These are phyloP conservation scores for Diaporthe citriasiana DNA, from an alignment of 2,329 filamentous ascomycete genomes.

Conservation along the genomic window DNA sequence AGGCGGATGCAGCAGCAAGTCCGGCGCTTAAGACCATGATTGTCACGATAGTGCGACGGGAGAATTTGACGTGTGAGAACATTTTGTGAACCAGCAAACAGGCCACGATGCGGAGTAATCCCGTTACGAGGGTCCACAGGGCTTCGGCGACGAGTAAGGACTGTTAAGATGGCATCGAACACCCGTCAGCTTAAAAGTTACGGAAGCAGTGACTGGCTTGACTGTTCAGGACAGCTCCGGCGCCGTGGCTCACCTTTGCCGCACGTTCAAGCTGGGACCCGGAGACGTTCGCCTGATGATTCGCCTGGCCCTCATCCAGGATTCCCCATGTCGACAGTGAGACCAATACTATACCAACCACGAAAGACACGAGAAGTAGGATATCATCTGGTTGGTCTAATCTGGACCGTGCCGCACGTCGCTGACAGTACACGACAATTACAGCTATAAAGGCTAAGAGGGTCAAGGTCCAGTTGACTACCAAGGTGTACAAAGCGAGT, in stretches of 20 bases:
- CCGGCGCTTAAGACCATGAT: background rate
- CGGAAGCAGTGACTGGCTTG: background rate
- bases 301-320: slow-evolving; percentile 22
- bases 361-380: background rate
- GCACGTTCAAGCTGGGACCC: slow-evolving; percentile 14
- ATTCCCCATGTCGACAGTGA: slow-evolving; percentile 21
- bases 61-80: background rate
- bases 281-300: slow-evolving; percentile 20
- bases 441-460: slow-evolving; percentile 20
- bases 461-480: slow-evolving; percentile 35
- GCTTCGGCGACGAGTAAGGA: slow-evolving; percentile 18
- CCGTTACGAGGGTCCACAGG: slow-evolving; percentile 21
- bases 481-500: slow-evolving; percentile 27
- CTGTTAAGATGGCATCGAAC: no score
- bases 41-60: background rate
- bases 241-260: slow-evolving; percentile 10
- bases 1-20: background rate
- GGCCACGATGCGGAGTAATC: background rate
- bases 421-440: background rate
- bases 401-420: background rate
- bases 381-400: background rate
- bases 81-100: background rate
- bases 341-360: slow-evolving; percentile 9
- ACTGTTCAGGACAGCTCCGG: rapidly evolving
- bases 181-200: background rate